These are phyloP conservation scores for Chaetothyriales sp. DNA, from an alignment of 2,329 filamentous ascomycete species.

Conservation along the genomic window DNA sequence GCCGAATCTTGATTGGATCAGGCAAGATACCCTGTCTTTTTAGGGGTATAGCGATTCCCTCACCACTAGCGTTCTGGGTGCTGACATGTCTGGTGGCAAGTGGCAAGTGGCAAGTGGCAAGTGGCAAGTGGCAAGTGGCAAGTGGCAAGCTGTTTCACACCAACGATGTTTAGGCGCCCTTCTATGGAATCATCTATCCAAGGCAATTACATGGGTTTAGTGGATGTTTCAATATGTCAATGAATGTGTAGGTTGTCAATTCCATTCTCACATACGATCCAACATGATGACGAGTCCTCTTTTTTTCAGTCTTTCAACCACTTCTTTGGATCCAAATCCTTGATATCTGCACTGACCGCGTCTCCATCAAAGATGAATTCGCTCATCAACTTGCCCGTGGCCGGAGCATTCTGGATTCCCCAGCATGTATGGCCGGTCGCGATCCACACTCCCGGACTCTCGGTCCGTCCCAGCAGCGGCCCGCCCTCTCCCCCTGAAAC, in stretches of 20 bases:
- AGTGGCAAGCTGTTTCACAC: too few relatives aligned
- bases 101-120: too few relatives aligned
- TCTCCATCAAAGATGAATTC: slow-evolving; percentile 64
- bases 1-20: too few relatives aligned
- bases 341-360: slow-evolving; percentile 54
- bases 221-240: background rate
- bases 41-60: too few relatives aligned
- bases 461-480: slow-evolving; percentile 66
- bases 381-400: slow-evolving; percentile 67
- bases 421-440: slow-evolving; percentile 92
- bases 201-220: too few relatives aligned
- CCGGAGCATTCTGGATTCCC: slow-evolving; percentile 94
- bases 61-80: too few relatives aligned
- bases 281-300: background rate
- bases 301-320: slow-evolving; percentile 24
- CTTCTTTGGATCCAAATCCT: slow-evolving; percentile 52
- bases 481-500: slow-evolving; percentile 40
- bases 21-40: too few relatives aligned
- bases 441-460: slow-evolving; percentile 59
- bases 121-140: too few relatives aligned
- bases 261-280: background rate
- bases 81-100: too few relatives aligned
- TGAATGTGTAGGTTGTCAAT: background rate
- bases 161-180: too few relatives aligned
- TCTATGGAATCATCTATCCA: too few relatives aligned